These are phyloP conservation scores for Leishmania braziliensis DNA, from an alignment of 208 protist genomes.

Conservation along the genomic window DNA sequence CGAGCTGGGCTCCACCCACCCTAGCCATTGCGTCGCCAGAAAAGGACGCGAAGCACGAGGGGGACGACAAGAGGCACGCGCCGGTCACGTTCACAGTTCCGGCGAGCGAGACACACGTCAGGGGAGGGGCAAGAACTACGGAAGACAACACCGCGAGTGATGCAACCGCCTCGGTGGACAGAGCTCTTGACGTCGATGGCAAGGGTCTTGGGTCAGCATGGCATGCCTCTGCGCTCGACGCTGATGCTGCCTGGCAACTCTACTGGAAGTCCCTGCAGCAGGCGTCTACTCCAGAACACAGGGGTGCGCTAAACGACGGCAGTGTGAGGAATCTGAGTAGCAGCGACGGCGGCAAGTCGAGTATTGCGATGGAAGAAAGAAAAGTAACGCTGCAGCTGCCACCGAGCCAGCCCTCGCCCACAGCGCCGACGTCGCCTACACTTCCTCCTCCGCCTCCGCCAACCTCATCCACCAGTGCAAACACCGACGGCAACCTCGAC, in stretches of 20 bases:
- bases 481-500: slow-evolving; percentile 25
- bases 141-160: background rate
- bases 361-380: background rate
- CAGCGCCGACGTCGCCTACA: background rate
- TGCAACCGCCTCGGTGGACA: background rate
- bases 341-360: background rate
- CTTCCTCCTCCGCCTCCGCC: background rate
- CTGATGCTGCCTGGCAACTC: slow-evolving; percentile 19
- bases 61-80: background rate
- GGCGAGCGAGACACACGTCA: background rate
- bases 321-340: background rate
- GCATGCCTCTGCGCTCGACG: background rate
- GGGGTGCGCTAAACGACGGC: background rate
- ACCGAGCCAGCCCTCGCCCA: background rate
- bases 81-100: background rate
- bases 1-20: slow-evolving; percentile 68
- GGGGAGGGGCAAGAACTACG: background rate
- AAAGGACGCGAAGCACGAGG: background rate
- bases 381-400: background rate
- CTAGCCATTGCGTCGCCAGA: slow-evolving; percentile 40
- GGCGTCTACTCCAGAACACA: background rate
- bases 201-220: background rate
- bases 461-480: background rate
- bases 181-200: background rate
- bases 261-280: slow-evolving; percentile 20